These are phyloP conservation scores for Xanthoparmelia taractica DNA, from an alignment of 495 filamentous ascomycete species.

Conservation along the genomic window DNA sequence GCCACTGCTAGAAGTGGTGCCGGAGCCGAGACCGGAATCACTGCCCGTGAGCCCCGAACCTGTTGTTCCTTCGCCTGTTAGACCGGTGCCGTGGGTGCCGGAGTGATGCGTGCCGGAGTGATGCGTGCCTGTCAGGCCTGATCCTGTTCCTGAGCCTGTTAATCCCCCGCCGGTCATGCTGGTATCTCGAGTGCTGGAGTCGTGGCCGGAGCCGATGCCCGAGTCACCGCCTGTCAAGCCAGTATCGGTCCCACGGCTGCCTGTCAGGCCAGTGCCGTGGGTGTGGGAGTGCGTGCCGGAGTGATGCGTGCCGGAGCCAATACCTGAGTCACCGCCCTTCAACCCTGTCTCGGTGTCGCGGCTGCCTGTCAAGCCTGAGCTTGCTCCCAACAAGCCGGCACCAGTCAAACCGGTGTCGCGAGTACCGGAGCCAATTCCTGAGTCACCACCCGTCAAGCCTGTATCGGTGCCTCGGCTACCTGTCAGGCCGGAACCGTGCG, in stretches of 20 bases:
- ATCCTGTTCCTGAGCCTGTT: too few species aligned
- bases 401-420: constrained; percentile 14
- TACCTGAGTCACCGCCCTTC: too few species aligned
- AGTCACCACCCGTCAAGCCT: constrained; percentile 4
- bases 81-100: too few species aligned
- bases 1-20: constrained; percentile 24
- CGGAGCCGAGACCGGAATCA: background rate
- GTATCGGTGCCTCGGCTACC: constrained; percentile 21
- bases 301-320: background rate
- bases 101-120: too few species aligned
- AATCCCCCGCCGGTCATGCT: background rate
- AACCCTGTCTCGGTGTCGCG: too few species aligned
- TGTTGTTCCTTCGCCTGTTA: too few species aligned
- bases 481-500: background rate
- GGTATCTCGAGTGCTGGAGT: background rate
- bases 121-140: too few species aligned
- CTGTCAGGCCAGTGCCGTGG: background rate
- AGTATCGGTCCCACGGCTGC: constrained; percentile 19
- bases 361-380: constrained; percentile 8
- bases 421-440: background rate
- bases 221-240: constrained; percentile 2
- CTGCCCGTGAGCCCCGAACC: background rate
- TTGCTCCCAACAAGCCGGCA: background rate
- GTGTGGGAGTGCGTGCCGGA: constrained; percentile 11
- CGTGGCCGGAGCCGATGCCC: background rate